Base-by-base conservation (phyloP, 352 stramenopile genomes). In the Phytophthora pisi region DNA sequence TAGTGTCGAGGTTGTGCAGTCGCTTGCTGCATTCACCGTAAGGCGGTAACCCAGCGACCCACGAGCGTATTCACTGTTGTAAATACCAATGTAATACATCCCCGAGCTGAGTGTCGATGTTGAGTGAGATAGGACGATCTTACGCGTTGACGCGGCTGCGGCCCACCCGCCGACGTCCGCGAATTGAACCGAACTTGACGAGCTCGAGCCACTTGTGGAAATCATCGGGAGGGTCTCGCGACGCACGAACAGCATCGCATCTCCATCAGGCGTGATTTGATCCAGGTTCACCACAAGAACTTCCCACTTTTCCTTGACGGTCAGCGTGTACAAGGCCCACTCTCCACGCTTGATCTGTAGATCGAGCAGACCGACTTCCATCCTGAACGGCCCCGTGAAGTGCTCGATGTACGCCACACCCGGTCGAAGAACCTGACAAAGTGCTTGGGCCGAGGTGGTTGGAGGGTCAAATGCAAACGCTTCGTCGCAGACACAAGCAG, bases 201-300 rank as follows among this genome's bases (percentile, higher is more conserved):
- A 83, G 42, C 74, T 73, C 2, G 61, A 66, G 11, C 51, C 16
- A 20, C 34, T 46, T 4, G 63, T 47, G 13, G 56, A 69, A 0
- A 66, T 61, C 2, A 61, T 74, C 0, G 87, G 85, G 4, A 91
- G 65, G 20, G 83, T 91, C 40, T 86, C 84, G 28, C 86, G 88
- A 23, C 85, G 80, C 0, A 93, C 57, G 50, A 92, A 88, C 1
- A 95, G 61, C 78, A 93, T 90, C n/a, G 82, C 68, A 58, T 93
- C 85, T n/a, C 74, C 80, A 36, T 87, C 75, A 0, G 57, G 50
- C 0, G 79, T 77, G 4, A 68, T 63, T 24, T 74, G 57, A 13
- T 74, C 64, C 0, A 92, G 53, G 4, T 75, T 82, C 5, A 72
- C 82, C 18, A 90, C 78, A 0, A 93, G 57, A 30, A 91, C 73